Conservation (phyloP, 306 rosid species). For the Hippophae tibetana region DNA sequence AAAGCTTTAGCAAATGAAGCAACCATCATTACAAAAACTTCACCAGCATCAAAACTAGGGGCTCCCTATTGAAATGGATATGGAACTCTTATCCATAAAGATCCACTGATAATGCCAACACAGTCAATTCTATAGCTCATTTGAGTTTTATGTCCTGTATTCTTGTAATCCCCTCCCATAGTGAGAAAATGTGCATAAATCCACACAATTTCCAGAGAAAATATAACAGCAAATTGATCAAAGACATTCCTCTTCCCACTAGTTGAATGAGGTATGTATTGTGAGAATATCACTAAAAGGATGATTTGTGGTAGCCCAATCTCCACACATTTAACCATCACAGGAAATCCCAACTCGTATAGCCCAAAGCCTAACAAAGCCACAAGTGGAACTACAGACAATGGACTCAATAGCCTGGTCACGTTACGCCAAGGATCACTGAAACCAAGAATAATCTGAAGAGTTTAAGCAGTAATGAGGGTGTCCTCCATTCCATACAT, state of each 20-base stretch:
- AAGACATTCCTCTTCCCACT: conserved; percentile 42
- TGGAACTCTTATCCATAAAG: conserved; percentile 90
- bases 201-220: conserved; percentile 78
- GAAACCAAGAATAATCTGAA: too few relatives aligned
- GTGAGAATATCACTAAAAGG: too few relatives aligned
- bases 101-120: conserved; percentile 69
- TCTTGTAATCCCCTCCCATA: conserved; percentile 33
- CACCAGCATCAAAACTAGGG: conserved; percentile 25
- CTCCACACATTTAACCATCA: too few relatives aligned
- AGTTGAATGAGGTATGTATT: conserved; percentile 3
- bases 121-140: conserved; percentile 77
- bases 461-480: too few relatives aligned
- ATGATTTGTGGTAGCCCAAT: too few relatives aligned
- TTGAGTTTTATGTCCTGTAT: conserved; percentile 44
- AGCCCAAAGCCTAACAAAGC: too few relatives aligned
- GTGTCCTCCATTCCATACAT: too few relatives aligned
- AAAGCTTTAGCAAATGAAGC: conserved; percentile 74
- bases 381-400: too few relatives aligned
- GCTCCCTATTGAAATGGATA: conserved; percentile 90
- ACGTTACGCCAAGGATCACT: too few relatives aligned
- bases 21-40: conserved; percentile 97
- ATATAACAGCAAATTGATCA: conserved; percentile 72
- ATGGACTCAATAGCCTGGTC: too few relatives aligned
- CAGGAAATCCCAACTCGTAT: too few relatives aligned
- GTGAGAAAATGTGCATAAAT: conserved; percentile 51